Percentiles rank a stretch among this genome's conserved stretches.
Evolutionary conservation across 108 stramenopile species (phyloP).

Genomic region (Ochromonas danica): DNA sequence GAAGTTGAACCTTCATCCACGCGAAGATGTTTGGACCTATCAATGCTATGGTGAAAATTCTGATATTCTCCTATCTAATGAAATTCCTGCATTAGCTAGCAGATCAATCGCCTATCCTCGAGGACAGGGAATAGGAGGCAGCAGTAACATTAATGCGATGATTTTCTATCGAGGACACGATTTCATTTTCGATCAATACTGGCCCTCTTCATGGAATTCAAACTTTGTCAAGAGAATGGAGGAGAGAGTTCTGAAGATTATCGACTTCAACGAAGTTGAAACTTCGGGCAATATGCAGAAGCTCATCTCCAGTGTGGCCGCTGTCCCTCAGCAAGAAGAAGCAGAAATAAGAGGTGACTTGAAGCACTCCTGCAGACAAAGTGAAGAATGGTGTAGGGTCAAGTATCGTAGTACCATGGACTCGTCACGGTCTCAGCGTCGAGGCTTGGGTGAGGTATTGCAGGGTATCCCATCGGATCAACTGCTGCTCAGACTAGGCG

Average conservation of each 20-base stretch:
- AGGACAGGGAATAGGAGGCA: background rate
- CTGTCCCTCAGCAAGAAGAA: background rate
- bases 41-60: too few species aligned
- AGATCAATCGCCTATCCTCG: too few species aligned
- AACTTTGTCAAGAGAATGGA: background rate
- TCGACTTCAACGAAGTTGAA: background rate
- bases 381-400: too few species aligned
- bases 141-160: conserved; percentile 11
- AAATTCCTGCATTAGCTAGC: too few species aligned
- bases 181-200: background rate
- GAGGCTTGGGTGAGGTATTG: too few species aligned
- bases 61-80: too few species aligned
- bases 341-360: too few species aligned
- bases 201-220: conserved; percentile 2
- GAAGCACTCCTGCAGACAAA: too few species aligned
- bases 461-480: too few species aligned
- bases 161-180: background rate
- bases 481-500: background rate
- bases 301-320: background rate
- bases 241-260: background rate
- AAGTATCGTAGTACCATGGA: background rate
- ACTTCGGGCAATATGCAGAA: background rate
- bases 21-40: too few species aligned
- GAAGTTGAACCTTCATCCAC: too few species aligned
- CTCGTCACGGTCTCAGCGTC: background rate